Percentiles rank a stretch among this genome's conserved stretches.
These are phyloP conservation scores for Vitis hybrid DNA, from an alignment of 177 flowering plant genomes.

Conservation along the genomic window DNA sequence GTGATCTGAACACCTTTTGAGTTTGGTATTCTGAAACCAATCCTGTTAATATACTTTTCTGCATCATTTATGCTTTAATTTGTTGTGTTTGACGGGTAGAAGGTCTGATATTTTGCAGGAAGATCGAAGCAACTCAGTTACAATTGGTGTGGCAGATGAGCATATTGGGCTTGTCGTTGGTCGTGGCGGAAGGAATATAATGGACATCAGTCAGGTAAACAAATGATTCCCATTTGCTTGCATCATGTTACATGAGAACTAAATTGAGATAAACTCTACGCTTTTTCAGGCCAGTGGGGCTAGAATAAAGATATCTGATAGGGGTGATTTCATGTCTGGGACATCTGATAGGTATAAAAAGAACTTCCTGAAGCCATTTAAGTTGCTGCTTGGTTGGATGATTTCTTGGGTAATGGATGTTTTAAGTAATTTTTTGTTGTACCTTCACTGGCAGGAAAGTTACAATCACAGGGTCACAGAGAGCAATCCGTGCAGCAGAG, in stretches of 20 bases:
- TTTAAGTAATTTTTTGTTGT: background rate
- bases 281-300: constrained; percentile 85
- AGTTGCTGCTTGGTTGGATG: background rate
- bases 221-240: background rate
- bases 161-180: constrained; percentile 95
- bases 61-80: too few species aligned
- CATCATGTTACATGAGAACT: background rate
- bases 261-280: constrained; percentile 6
- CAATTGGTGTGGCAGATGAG: constrained; percentile 88
- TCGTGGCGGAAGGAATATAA: constrained; percentile 88
- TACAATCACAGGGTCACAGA: constrained; percentile 87
- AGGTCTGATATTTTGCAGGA: constrained; percentile 45
- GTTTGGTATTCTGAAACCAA: too few species aligned
- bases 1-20: too few species aligned
- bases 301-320: constrained; percentile 90
- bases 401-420: background rate
- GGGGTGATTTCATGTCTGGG: constrained; percentile 94
- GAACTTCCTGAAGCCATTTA: background rate
- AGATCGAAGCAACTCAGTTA: constrained; percentile 63
- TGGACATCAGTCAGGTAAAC: constrained; percentile 90
- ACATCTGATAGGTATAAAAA: constrained; percentile 76
- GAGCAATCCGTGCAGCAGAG: constrained; percentile 80
- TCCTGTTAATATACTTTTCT: too few species aligned
- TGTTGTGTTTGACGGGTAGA: background rate
- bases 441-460: constrained; percentile 70